phyloP scores from a whole-genome alignment of 192 early-diverging fungal species.

The Hyaloraphidium curvatum region DNA sequence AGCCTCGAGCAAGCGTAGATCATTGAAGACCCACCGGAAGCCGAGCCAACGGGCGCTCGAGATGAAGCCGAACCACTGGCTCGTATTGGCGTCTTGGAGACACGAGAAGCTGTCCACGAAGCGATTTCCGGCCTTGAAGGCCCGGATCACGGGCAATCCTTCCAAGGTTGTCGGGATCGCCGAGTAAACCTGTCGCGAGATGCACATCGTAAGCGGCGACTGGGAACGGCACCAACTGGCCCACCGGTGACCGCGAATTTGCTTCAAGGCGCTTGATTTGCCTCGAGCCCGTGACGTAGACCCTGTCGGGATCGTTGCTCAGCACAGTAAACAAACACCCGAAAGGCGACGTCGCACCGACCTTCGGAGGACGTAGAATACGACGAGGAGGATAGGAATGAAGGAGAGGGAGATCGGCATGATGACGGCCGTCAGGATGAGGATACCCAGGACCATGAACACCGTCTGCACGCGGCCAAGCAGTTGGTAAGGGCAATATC shows the following conservation, averaged over 20 bases:
- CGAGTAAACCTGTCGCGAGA: no score
- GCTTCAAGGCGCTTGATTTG: constrained; percentile 2
- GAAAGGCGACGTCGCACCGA: neutral
- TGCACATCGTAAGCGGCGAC: no score
- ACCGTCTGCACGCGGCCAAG: neutral
- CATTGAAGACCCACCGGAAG: no score
- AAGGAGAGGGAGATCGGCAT: neutral
- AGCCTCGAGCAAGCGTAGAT: no score
- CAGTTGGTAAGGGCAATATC: no score
- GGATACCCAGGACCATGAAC: neutral
- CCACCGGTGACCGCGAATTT: constrained; percentile 2
- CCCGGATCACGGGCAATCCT: neutral
- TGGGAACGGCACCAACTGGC: no score
- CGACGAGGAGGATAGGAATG: neutral
- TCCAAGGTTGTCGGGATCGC: neutral
- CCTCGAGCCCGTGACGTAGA: neutral
- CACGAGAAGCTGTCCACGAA: neutral
- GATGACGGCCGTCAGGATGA: neutral
- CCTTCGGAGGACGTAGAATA: neutral
- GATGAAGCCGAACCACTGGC: neutral
- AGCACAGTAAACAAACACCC: neutral
- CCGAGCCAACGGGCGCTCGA: neutral
- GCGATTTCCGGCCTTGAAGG: neutral
- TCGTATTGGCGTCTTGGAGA: neutral
- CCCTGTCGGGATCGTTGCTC: constrained; percentile 1